These are phyloP conservation scores for Termitomyces sp. DNA, from an alignment of 768 basidiomycete genomes.

Conservation along the genomic window DNA sequence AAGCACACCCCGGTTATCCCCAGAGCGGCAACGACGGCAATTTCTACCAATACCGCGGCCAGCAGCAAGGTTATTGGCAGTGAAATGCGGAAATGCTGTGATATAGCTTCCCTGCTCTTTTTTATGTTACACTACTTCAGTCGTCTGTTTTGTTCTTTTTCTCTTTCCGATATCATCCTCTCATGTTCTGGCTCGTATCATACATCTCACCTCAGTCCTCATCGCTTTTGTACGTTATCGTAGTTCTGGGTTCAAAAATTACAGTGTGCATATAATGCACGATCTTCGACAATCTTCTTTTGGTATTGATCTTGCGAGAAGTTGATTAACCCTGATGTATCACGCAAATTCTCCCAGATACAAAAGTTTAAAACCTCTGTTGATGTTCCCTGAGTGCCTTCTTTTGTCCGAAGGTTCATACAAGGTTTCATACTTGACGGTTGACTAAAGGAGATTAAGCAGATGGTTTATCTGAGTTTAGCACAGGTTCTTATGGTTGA, in stretches of 20 bases:
- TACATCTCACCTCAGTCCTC: slow-evolving; percentile 17
- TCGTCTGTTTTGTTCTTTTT: slow-evolving; percentile 7
- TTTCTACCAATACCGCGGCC: slow-evolving; percentile 73
- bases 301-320: too few species aligned
- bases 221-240: slow-evolving; percentile 16
- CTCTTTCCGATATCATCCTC: slow-evolving; percentile 11
- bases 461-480: too few species aligned
- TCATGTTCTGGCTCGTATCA: slow-evolving; percentile 14
- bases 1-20: slow-evolving; percentile 56
- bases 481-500: too few species aligned
- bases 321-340: too few species aligned
- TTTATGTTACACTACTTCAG: slow-evolving; percentile 6
- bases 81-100: slow-evolving; percentile 20
- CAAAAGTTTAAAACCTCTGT: too few species aligned
- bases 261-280: slow-evolving; percentile 10
- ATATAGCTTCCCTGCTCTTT: slow-evolving; percentile 8
- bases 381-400: too few species aligned
- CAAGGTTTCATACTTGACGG: too few species aligned
- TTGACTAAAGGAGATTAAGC: too few species aligned
- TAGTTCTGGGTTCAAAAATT: slow-evolving; percentile 11
- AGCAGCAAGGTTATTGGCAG: slow-evolving; percentile 60
- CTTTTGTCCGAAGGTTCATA: too few species aligned
- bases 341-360: too few species aligned
- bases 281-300: slow-evolving; percentile 2
- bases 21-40: slow-evolving; percentile 58